Evolutionary conservation across 2,329 filamentous ascomycete genomes (phyloP), one percentile per base, ranked within the genome.

Genomic region (Domatiomyces globalis): DNA sequence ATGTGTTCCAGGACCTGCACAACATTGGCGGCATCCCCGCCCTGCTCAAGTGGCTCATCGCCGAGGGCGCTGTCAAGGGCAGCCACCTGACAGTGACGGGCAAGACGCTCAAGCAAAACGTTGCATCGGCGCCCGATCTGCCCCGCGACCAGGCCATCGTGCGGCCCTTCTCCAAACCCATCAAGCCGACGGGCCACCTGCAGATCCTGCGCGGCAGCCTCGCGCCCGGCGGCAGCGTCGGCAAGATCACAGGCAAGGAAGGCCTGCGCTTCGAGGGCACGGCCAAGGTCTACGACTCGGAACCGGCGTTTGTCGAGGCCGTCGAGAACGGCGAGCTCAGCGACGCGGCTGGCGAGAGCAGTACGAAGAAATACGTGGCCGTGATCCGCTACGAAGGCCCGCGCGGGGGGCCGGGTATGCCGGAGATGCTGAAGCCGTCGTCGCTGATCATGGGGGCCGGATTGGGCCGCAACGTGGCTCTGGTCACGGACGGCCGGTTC

Each of bases 241-340:
- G 81, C 45, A 87, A 87, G 69, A 87, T 87, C 64, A 87, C 83
- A 2, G 83, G 83, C 44, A 86, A 87, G 66, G 83, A 87, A 67
- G 83, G 83, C 19, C 74, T 77, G 10, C 62, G 69, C 7, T 87
- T 87, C 67, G 77, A 72, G 1, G 83, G 83, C 48, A 84, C 81
- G 62, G 83, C 83, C 2, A 80, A 79, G 58, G 81, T 82, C 59
- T 87, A 81, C 65, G 79, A 87, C 62, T 73, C 73, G 18, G 83
- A 87, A 65, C 81, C 85, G 57, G 72, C 76, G 54, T 85, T 87
- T 68, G 80, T 85, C 60, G 64, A 70, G 33, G 80, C 82, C 1
- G 75, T 87, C 25, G 83, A 86, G 66, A 84, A 84, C 71, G 81
- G 81, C 49, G 83, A 87, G 63, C 33, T 39, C 10, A 39, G 33